Conservation (phyloP, 164 flowering plant species). For the Macadamia integrifolia region DNA sequence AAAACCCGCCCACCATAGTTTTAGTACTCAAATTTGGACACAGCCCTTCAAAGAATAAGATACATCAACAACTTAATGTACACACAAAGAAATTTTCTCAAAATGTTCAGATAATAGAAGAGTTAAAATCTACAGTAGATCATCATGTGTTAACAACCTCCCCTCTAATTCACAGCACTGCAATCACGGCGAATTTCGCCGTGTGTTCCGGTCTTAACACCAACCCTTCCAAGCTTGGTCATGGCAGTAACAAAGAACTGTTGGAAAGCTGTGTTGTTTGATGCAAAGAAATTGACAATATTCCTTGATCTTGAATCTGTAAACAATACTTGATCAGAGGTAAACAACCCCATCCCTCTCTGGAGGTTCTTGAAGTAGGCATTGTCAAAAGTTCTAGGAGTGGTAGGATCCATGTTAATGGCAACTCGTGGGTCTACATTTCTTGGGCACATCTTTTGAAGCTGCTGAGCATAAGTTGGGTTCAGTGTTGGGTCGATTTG, state of each 20-base stretch:
- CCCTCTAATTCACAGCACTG: conserved; percentile 15
- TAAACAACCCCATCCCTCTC: conserved; percentile 27
- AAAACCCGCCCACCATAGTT: too few species aligned
- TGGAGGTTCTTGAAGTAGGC: conserved; percentile 28
- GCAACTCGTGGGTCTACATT: conserved; percentile 34
- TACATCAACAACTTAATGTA: too few species aligned
- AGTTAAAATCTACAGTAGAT: too few species aligned
- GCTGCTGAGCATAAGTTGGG: conserved; percentile 27
- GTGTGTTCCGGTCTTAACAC: conserved; percentile 33
- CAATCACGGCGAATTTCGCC: conserved; percentile 46
- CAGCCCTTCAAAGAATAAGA: too few species aligned
- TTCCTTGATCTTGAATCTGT: conserved; percentile 28
- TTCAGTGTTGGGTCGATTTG: conserved; percentile 34
- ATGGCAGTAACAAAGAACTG: conserved; percentile 38
- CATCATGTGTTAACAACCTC: background rate
- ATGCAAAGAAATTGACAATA: conserved; percentile 30
- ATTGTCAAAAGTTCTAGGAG: conserved; percentile 27
- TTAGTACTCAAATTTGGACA: too few species aligned
- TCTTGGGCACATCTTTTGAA: conserved; percentile 34
- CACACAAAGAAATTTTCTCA: too few species aligned
- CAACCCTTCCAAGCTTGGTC: conserved; percentile 44
- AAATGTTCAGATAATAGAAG: too few species aligned
- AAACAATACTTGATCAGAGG: conserved; percentile 34
- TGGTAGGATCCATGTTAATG: conserved; percentile 9
- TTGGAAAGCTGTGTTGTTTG: conserved; percentile 23